A percentile compares a stretch with the other conserved stretches of the same genome.
These are phyloP conservation scores for Starmerella scarabaei DNA, from an alignment of 805 yeast species.

Conservation along the genomic window DNA sequence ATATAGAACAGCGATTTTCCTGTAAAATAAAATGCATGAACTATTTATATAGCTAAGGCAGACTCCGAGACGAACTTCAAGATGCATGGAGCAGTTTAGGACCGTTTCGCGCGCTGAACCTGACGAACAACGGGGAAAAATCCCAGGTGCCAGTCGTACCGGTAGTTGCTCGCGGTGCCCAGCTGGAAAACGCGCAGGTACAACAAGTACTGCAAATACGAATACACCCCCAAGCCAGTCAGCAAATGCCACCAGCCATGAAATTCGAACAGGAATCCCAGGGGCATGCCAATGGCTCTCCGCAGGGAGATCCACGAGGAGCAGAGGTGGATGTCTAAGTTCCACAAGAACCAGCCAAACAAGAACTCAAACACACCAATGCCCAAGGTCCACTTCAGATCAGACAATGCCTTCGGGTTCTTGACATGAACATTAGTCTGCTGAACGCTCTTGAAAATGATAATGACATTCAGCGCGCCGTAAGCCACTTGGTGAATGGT, in stretches of 20 bases:
- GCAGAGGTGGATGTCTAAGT: slow-evolving; percentile 75
- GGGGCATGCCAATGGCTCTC: slow-evolving; percentile 62
- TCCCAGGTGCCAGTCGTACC: slow-evolving; percentile 45
- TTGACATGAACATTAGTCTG: slow-evolving; percentile 43
- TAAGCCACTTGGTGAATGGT: slow-evolving; percentile 80
- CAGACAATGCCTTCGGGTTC: slow-evolving; percentile 35
- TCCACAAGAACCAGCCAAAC: slow-evolving; percentile 77
- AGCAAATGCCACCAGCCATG: slow-evolving; percentile 94
- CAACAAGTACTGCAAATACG: slow-evolving; percentile 67
- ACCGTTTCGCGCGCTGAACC: too few relatives aligned
- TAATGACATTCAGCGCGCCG: slow-evolving; percentile 60
- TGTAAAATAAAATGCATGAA: too few relatives aligned
- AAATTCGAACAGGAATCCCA: slow-evolving; percentile 75
- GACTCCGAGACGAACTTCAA: too few relatives aligned
- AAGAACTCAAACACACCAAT: slow-evolving; percentile 51
- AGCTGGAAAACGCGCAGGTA: slow-evolving; percentile 55
- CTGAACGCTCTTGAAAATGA: slow-evolving; percentile 46
- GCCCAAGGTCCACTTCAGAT: slow-evolving; percentile 43
- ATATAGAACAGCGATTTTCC: too few relatives aligned
- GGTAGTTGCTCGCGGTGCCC: slow-evolving; percentile 43
- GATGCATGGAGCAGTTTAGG: too few relatives aligned
- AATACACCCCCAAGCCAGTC: slow-evolving; percentile 71
- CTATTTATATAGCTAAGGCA: too few relatives aligned
- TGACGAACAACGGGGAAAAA: slow-evolving; percentile 28
- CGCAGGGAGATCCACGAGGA: slow-evolving; percentile 42